Evolutionary conservation across 176 grass and related monocot genomes (phyloP).

Genomic region (Oryza meridionalis): DNA sequence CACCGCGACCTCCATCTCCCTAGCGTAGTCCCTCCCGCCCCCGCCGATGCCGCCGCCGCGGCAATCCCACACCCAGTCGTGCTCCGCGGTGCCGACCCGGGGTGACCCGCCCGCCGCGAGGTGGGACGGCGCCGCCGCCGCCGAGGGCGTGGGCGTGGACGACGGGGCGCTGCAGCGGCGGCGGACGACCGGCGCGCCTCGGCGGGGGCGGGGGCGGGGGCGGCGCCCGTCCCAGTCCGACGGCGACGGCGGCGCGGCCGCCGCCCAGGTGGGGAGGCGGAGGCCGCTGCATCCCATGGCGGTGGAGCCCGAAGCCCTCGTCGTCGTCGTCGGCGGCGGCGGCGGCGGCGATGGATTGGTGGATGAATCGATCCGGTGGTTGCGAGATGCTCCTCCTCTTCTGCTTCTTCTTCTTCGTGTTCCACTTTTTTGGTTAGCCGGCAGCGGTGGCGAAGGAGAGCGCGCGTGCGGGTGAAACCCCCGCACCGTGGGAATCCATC

Average conservation of each 20-base stretch:
- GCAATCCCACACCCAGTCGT: slow-evolving; percentile 53
- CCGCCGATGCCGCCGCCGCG: slow-evolving; percentile 40
- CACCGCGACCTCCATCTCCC: slow-evolving; percentile 84
- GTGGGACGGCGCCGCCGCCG: slow-evolving; percentile 6
- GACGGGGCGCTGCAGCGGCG: slow-evolving; percentile 28
- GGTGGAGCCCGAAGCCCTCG: neutral
- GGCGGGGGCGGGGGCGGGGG: too few relatives aligned
- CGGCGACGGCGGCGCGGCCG: slow-evolving; percentile 1
- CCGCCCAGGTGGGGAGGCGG: slow-evolving; percentile 31
- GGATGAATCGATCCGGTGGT: neutral
- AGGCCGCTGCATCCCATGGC: slow-evolving; percentile 46
- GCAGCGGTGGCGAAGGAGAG: neutral
- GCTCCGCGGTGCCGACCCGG: slow-evolving; percentile 21
- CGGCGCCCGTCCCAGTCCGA: neutral
- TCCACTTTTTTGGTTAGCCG: slow-evolving; percentile 40
- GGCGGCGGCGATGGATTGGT: too few relatives aligned
- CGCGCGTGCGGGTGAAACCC: neutral
- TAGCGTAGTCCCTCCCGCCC: slow-evolving; percentile 38
- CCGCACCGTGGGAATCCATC: slow-evolving; percentile 21
- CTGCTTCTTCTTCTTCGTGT: too few relatives aligned
- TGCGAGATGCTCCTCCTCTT: slow-evolving; percentile 37
- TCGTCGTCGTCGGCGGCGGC: neutral
- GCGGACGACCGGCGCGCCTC: neutral
- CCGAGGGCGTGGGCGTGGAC: slow-evolving; percentile 5
- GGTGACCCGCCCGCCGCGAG: neutral